Conservation (phyloP, 306 rosid genomes). For the Sicyos edulis region DNA sequence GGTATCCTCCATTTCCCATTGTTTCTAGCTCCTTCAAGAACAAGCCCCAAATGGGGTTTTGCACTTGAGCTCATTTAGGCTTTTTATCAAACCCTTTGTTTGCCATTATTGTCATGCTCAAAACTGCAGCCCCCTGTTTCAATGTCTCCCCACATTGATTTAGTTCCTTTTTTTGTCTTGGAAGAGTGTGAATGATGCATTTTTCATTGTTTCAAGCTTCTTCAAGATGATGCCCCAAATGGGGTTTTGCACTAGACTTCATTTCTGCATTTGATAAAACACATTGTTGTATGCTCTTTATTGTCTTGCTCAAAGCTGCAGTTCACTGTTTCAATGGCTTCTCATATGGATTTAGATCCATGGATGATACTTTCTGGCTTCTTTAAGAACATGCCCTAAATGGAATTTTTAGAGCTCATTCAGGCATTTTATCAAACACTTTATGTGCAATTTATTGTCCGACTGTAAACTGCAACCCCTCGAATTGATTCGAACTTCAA, state of each 20-base stretch:
- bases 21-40: conserved; percentile 10
- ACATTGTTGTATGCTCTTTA: not conserved
- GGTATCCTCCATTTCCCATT: conserved; percentile 6
- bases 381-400: no score
- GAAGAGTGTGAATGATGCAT: not conserved
- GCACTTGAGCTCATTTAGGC: not conserved
- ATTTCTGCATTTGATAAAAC: no score
- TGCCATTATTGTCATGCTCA: no score
- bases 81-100: no score
- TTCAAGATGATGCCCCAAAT: not conserved
- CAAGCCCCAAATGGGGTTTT: conserved; percentile 3
- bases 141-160: not conserved
- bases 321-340: not conserved
- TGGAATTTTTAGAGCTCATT: no score
- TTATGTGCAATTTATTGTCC: no score
- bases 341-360: not conserved
- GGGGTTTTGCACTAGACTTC: not conserved
- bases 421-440: no score
- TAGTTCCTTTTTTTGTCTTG: not conserved
- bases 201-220: conserved; percentile 11
- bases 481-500: no score
- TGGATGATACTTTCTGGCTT: not conserved
- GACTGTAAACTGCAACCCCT: no score
- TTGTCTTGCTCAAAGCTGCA: no score
- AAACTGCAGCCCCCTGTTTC: not conserved